These are phyloP conservation scores for Penicillium simplicissimum DNA, from an alignment of 495 filamentous ascomycete genomes.

Conservation along the genomic window DNA sequence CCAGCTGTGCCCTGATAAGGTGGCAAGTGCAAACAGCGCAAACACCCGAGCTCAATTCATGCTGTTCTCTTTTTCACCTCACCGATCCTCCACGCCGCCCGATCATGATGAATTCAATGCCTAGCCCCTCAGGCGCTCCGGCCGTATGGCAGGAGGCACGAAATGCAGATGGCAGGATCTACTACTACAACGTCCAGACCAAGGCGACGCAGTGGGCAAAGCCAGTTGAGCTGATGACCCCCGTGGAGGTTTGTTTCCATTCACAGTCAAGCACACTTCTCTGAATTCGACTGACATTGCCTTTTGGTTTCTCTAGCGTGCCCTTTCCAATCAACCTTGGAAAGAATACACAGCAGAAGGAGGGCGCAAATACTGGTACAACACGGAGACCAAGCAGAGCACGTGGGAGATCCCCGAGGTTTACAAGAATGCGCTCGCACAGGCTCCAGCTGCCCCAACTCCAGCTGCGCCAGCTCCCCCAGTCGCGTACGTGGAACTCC, in stretches of 20 bases:
- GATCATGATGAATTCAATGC: conserved; percentile 63
- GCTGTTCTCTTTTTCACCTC: conserved; percentile 27
- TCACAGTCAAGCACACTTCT: background rate
- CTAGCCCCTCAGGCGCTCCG: conserved; percentile 53
- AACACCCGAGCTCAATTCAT: conserved; percentile 29
- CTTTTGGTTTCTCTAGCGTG: conserved; percentile 57
- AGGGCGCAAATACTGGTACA: conserved; percentile 91
- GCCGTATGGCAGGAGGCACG: conserved; percentile 80
- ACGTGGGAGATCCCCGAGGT: conserved; percentile 92
- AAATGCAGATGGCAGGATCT: conserved; percentile 80
- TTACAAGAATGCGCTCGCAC: conserved; percentile 71
- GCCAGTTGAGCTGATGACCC: conserved; percentile 84
- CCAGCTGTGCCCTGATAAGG: conserved; percentile 21
- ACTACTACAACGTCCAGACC: conserved; percentile 88
- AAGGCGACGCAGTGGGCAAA: conserved; percentile 94
- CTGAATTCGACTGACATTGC: conserved; percentile 13
- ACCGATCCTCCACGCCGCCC: conserved; percentile 7
- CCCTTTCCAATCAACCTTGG: conserved; percentile 82
- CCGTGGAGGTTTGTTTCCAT: conserved; percentile 67
- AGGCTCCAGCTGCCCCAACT: conserved; percentile 40
- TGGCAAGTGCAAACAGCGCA: conserved; percentile 35
- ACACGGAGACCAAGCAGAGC: conserved; percentile 87
- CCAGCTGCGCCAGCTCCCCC: conserved; percentile 37
- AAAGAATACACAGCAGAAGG: conserved; percentile 86
- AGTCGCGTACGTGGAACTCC: conserved; percentile 57